Percentiles rank a stretch among this genome's conserved stretches.
phyloP scores from a whole-genome alignment of 371 early-diverging fungal genomes.

The Zopfochytrium polystomum region DNA sequence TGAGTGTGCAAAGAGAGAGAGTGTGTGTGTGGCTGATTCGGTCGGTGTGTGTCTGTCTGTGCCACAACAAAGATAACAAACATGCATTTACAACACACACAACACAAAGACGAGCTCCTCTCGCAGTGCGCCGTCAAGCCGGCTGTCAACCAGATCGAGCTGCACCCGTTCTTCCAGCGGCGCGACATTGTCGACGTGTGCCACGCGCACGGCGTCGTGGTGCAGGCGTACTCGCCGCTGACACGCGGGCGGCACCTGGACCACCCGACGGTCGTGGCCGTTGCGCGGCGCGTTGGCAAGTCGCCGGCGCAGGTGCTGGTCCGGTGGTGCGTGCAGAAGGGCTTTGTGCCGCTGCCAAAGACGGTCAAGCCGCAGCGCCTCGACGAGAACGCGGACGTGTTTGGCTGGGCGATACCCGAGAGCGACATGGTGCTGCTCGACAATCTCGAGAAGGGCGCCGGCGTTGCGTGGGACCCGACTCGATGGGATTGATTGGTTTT shows the following conservation, averaged over 20 bases:
- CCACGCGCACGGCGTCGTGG: slow-evolving; percentile 60
- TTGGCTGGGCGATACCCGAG: slow-evolving; percentile 53
- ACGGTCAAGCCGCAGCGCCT: slow-evolving; percentile 52
- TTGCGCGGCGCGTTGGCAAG: slow-evolving; percentile 65
- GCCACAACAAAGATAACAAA: neutral
- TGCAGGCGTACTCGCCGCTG: slow-evolving; percentile 86
- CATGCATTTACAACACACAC: neutral
- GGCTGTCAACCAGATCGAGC: slow-evolving; percentile 72
- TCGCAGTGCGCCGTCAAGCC: slow-evolving; percentile 51
- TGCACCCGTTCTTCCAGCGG: slow-evolving; percentile 86
- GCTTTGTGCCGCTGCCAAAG: slow-evolving; percentile 59
- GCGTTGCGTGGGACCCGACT: slow-evolving; percentile 21
- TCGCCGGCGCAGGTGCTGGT: slow-evolving; percentile 70
- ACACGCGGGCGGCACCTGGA: slow-evolving; percentile 39
- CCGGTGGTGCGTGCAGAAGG: slow-evolving; percentile 71
- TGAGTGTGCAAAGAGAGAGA: slow-evolving; percentile 49
- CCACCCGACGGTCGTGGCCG: slow-evolving; percentile 39
- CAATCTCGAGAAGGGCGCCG: slow-evolving; percentile 22
- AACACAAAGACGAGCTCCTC: slow-evolving; percentile 9
- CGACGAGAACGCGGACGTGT: slow-evolving; percentile 52
- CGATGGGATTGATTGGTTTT: slow-evolving; percentile 12
- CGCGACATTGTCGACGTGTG: slow-evolving; percentile 68
- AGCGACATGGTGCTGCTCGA: slow-evolving; percentile 54
- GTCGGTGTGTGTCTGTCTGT: neutral
- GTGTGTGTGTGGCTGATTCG: neutral